Evolutionary conservation across 805 yeast species (phyloP).

Genomic region (Tetrapisispora iriomotensis): DNA sequence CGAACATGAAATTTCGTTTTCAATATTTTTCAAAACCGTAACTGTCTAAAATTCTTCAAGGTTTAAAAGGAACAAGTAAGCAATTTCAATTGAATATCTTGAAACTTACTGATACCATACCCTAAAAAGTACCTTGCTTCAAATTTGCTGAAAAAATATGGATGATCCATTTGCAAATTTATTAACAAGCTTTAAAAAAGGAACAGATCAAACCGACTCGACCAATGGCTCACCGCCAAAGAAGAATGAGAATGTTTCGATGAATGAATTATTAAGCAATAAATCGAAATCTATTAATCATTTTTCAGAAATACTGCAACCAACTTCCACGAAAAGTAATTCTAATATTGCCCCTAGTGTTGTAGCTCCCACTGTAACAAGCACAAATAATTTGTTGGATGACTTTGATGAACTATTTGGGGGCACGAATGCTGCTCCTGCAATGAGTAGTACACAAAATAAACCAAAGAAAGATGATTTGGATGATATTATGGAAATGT

Average conservation of each 20-base stretch:
- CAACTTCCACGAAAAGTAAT: not conserved
- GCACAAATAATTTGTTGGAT: constrained; percentile 6
- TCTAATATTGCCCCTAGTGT: not conserved
- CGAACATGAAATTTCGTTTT: too few relatives aligned
- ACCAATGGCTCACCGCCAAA: not conserved
- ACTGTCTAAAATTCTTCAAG: too few relatives aligned
- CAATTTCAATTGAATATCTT: too few relatives aligned
- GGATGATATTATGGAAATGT: constrained; percentile 11
- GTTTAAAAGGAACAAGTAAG: too few relatives aligned
- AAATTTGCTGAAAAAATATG: constrained; percentile 4
- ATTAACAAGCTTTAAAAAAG: constrained; percentile 24
- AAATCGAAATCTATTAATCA: not conserved
- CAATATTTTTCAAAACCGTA: too few relatives aligned
- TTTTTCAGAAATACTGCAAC: not conserved
- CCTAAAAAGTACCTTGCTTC: too few relatives aligned
- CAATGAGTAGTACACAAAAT: not conserved
- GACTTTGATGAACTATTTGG: constrained; percentile 20
- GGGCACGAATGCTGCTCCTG: not conserved
- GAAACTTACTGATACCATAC: too few relatives aligned
- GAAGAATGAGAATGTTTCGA: not conserved
- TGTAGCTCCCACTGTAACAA: not conserved
- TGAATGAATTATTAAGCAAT: not conserved
- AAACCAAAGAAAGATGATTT: constrained; percentile 9
- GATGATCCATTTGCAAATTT: constrained; percentile 39
- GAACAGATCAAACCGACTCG: not conserved